Conservation (phyloP, 1,139 yeast species). For the Eremothecium cymbalariae region DNA sequence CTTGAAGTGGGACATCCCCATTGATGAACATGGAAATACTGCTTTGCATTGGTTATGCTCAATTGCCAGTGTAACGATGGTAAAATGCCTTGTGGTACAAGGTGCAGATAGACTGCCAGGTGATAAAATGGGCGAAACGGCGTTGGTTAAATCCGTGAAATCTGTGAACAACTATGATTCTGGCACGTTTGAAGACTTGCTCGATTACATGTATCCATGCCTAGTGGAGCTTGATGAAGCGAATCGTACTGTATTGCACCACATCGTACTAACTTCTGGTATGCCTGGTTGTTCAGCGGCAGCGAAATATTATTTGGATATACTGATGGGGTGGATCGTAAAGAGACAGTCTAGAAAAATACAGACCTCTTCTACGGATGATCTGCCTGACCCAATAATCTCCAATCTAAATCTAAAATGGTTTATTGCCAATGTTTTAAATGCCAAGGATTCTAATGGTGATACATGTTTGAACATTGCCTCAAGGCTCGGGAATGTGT, state of each 20-base stretch:
- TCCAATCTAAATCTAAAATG: slow-evolving; percentile 44
- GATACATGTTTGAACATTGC: slow-evolving; percentile 88
- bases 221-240: slow-evolving; percentile 63
- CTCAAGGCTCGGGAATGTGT: slow-evolving; percentile 75
- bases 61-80: slow-evolving; percentile 67
- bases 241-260: slow-evolving; percentile 86
- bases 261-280: slow-evolving; percentile 74
- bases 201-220: slow-evolving; percentile 71
- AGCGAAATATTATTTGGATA: slow-evolving; percentile 65
- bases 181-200: slow-evolving; percentile 60
- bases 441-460: slow-evolving; percentile 75
- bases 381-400: slow-evolving; percentile 36
- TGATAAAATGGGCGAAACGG: slow-evolving; percentile 82
- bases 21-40: slow-evolving; percentile 89
- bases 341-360: slow-evolving; percentile 28
- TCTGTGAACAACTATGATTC: slow-evolving; percentile 81
- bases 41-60: slow-evolving; percentile 97
- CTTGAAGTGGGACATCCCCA: slow-evolving; percentile 67
- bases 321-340: slow-evolving; percentile 75
- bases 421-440: slow-evolving; percentile 58
- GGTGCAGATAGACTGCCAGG: slow-evolving; percentile 62
- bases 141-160: slow-evolving; percentile 77
- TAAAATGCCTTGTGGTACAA: slow-evolving; percentile 60
- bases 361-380: slow-evolving; percentile 9
- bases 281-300: slow-evolving; percentile 63